Evolutionary conservation across 2,329 filamentous ascomycete genomes (phyloP).

Genomic region (Juglanconis oblonga): DNA sequence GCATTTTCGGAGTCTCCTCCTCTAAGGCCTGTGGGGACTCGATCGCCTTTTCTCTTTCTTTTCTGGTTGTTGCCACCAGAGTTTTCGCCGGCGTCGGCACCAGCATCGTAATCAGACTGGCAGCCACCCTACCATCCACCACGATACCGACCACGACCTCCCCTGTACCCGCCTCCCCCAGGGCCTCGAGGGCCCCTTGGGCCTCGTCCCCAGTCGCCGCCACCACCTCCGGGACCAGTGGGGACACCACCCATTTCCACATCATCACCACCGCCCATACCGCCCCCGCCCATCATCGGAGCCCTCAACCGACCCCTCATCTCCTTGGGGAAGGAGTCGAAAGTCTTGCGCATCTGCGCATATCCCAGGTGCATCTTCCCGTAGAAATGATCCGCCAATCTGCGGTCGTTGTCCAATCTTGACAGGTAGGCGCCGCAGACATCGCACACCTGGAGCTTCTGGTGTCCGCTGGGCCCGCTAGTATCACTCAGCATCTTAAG

Average conservation of each 20-base stretch:
- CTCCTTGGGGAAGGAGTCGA: constrained; percentile 81
- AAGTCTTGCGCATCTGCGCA: constrained; percentile 95
- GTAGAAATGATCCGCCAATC: constrained; percentile 95
- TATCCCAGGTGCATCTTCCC: constrained; percentile 99
- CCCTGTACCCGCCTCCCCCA: constrained; percentile 40
- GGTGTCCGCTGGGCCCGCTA: constrained; percentile 86
- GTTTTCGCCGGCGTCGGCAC: no score
- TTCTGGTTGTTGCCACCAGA: no score
- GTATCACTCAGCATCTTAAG: constrained; percentile 90
- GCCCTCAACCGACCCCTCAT: constrained; percentile 69
- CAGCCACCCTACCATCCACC: constrained; percentile 40
- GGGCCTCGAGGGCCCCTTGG: constrained; percentile 50
- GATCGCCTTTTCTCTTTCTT: no score
- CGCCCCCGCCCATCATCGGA: constrained; percentile 48
- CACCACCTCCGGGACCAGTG: constrained; percentile 42
- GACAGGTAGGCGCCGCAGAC: constrained; percentile 95
- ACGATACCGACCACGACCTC: constrained; percentile 41
- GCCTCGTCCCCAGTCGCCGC: constrained; percentile 40
- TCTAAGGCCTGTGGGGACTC: no score
- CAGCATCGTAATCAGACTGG: no score
- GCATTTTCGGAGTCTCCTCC: no score
- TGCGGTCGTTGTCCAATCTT: constrained; percentile 87
- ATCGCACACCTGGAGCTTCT: constrained; percentile 98
- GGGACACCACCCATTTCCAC: constrained; percentile 41
- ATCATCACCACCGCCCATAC: constrained; percentile 38